Percentiles rank a stretch among this genome's conserved stretches.
Conservation (phyloP, 805 yeast genomes). For the Cyberlindnera subsufficiens region DNA sequence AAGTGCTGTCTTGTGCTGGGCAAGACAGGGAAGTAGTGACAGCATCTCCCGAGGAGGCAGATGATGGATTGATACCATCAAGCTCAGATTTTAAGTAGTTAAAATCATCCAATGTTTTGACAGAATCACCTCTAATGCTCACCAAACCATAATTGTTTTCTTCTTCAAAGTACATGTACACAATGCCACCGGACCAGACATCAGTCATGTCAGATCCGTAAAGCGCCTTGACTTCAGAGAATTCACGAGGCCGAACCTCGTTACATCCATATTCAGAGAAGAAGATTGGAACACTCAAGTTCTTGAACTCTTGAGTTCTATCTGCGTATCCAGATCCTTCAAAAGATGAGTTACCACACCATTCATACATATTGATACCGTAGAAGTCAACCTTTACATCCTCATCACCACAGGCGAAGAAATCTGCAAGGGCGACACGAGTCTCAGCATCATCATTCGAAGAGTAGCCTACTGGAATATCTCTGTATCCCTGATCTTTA, state of each 20-base stretch:
- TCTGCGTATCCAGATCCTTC: slow-evolving; percentile 59
- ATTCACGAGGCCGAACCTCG: slow-evolving; percentile 62
- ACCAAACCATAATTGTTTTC: slow-evolving; percentile 80
- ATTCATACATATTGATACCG: slow-evolving; percentile 83
- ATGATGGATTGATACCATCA: slow-evolving; percentile 45
- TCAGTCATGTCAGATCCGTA: slow-evolving; percentile 71
- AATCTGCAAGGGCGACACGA: slow-evolving; percentile 69
- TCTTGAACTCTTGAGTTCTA: slow-evolving; percentile 66
- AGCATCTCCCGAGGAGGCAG: slow-evolving; percentile 32
- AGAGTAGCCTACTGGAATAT: slow-evolving; percentile 85
- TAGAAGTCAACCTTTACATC: slow-evolving; percentile 64
- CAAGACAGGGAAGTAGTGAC: slow-evolving; percentile 35
- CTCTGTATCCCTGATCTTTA: slow-evolving; percentile 54
- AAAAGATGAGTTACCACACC: slow-evolving; percentile 80
- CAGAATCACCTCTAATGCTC: slow-evolving; percentile 40
- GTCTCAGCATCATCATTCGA: slow-evolving; percentile 74
- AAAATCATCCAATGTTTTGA: slow-evolving; percentile 59
- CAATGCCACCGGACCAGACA: slow-evolving; percentile 93
- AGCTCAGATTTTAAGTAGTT: slow-evolving; percentile 48
- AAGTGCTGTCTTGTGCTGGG: slow-evolving; percentile 46
- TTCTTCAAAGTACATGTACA: slow-evolving; percentile 87
- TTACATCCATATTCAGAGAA: slow-evolving; percentile 92
- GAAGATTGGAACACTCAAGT: slow-evolving; percentile 74
- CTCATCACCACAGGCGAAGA: slow-evolving; percentile 67
- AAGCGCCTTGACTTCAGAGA: slow-evolving; percentile 67